Evolutionary conservation across 2,329 filamentous ascomycete species (phyloP).

Genomic region (Alternaria sp.): DNA sequence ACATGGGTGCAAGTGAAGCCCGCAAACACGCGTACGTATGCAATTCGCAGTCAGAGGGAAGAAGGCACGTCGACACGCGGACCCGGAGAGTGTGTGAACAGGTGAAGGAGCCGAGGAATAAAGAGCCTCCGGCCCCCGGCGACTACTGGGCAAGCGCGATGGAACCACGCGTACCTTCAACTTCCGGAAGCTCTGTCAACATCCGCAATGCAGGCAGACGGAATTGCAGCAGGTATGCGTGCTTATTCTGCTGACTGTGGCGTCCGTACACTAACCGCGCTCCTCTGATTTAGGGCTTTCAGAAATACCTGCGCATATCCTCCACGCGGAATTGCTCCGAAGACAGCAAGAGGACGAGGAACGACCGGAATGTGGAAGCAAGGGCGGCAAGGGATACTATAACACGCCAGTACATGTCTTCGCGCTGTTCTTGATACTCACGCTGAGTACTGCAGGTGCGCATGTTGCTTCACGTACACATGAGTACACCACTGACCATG

Average conservation of each 20-base stretch:
- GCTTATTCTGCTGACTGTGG: background rate
- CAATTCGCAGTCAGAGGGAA: background rate
- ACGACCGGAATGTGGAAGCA: constrained; percentile 63
- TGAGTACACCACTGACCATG: constrained; percentile 23
- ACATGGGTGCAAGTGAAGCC: background rate
- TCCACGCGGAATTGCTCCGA: constrained; percentile 60
- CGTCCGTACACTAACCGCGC: constrained; percentile 24
- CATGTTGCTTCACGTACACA: constrained; percentile 1
- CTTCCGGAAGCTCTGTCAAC: constrained; percentile 19
- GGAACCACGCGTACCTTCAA: constrained; percentile 13
- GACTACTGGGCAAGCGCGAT: constrained; percentile 18
- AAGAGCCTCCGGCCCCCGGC: constrained; percentile 29
- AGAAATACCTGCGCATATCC: constrained; percentile 54
- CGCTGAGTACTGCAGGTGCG: constrained; percentile 63
- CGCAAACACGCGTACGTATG: constrained; percentile 9
- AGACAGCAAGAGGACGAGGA: constrained; percentile 55
- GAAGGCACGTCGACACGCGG: background rate
- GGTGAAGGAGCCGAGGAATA: constrained; percentile 25
- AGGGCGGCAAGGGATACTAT: constrained; percentile 57
- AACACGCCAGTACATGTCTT: constrained; percentile 66
- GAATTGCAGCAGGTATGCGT: constrained; percentile 28
- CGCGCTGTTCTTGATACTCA: constrained; percentile 66
- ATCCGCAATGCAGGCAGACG: constrained; percentile 30
- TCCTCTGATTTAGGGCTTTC: constrained; percentile 31
- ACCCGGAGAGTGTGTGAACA: background rate